phyloP scores from a whole-genome alignment of 2,329 filamentous ascomycete genomes.

The Fusarium hainanense region DNA sequence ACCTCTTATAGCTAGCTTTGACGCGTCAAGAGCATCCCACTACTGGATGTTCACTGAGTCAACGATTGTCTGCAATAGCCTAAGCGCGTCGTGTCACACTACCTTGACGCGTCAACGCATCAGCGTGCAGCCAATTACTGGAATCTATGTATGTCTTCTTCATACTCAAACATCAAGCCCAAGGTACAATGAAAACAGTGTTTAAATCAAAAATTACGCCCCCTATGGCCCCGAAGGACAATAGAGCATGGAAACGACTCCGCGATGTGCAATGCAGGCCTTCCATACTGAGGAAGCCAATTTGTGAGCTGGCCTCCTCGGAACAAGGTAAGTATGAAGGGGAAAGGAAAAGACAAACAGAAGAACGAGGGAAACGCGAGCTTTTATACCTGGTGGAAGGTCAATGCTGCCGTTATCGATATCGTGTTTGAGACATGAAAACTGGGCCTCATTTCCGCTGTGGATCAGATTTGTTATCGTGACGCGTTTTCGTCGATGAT shows the following conservation, averaged over 20 bases:
- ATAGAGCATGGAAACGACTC: slow-evolving; percentile 16
- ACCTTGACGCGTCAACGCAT: background rate
- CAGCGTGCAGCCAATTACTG: fast-evolving
- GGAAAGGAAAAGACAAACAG: slow-evolving; percentile 1
- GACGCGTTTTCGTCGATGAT: background rate
- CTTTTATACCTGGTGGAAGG: background rate
- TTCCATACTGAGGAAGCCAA: too few species aligned
- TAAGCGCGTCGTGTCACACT: background rate
- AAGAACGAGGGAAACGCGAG: background rate
- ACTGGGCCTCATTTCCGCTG: slow-evolving; percentile 1
- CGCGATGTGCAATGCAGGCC: slow-evolving; percentile 21
- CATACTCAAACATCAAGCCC: slow-evolving; percentile 1
- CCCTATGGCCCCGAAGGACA: slow-evolving; percentile 17
- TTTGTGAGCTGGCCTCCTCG: too few species aligned
- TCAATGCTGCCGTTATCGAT: background rate
- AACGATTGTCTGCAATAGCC: too few species aligned
- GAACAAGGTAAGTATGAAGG: slow-evolving; percentile 21
- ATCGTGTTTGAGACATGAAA: background rate
- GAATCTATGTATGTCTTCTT: background rate
- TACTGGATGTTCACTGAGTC: too few species aligned
- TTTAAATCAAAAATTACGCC: slow-evolving; percentile 23
- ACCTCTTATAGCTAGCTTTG: too few species aligned
- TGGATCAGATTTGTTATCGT: background rate
- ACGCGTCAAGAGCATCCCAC: too few species aligned
- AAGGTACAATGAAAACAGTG: slow-evolving; percentile 6